Evolutionary conservation across 2,329 filamentous ascomycete species (phyloP).

Genomic region (Spiromastix sp.): DNA sequence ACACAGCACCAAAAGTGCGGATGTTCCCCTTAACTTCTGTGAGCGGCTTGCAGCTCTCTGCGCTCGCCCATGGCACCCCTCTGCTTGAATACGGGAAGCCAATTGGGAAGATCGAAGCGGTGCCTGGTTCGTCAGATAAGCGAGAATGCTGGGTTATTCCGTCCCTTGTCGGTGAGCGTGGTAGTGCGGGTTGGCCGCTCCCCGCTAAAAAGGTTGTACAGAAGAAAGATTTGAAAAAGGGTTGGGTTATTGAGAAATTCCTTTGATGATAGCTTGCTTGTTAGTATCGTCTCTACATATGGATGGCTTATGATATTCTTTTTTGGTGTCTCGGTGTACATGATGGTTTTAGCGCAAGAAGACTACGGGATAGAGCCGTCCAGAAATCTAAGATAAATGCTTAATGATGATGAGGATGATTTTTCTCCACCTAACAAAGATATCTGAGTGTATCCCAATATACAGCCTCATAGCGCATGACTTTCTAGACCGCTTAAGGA

Average conservation of each 20-base stretch:
- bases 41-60: conserved; percentile 63
- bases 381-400: too few relatives aligned
- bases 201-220: conserved; percentile 78
- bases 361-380: too few relatives aligned
- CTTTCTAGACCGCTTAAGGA: too few relatives aligned
- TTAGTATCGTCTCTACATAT: too few relatives aligned
- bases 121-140: conserved; percentile 36
- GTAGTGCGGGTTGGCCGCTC: conserved; percentile 69
- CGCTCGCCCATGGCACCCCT: conserved; percentile 73
- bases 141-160: conserved; percentile 79
- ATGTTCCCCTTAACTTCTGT: conserved; percentile 83
- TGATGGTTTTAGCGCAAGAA: too few relatives aligned
- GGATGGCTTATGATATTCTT: too few relatives aligned
- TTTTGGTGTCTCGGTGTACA: too few relatives aligned
- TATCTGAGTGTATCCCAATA: too few relatives aligned
- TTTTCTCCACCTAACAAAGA: too few relatives aligned
- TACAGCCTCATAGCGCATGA: too few relatives aligned
- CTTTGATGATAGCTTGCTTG: conserved; percentile 15
- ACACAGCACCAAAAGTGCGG: conserved; percentile 61
- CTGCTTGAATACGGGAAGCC: conserved; percentile 81
- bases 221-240: conserved; percentile 58
- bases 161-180: conserved; percentile 59
- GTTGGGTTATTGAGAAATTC: conserved; percentile 61
- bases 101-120: conserved; percentile 62
- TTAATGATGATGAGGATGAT: too few relatives aligned